Evolutionary conservation across 2,329 filamentous ascomycete genomes (phyloP), one percentile per base, ranked within the genome.

Genomic region (Aurifilum marmelostoma): DNA sequence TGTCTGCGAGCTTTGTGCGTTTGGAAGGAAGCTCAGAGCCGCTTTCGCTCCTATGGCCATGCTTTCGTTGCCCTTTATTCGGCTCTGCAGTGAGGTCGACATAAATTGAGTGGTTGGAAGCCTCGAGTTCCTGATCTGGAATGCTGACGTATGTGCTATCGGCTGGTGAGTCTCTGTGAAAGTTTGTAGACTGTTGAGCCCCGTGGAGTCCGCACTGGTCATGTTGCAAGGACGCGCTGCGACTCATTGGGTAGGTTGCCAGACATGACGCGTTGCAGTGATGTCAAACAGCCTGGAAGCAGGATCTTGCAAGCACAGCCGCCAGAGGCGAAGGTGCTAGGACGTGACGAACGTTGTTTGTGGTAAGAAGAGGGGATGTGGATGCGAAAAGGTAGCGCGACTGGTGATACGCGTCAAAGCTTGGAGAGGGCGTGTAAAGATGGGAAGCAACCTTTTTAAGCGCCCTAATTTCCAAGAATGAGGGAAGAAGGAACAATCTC

Each of bases 91-190:
- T 59, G 54, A 59, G 54, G 14, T 59, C 54, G 16, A n/a, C n/a
- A n/a, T n/a, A n/a, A n/a, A 59, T 58, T 1, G 14, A 24, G 16
- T 29, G 18, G 29, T 21, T 14, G 1, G 12, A 8, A n/a, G 14
- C 4, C 29, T 59, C 12, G 2, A n/a, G 18, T 37, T 1, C 16
- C 6, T 9, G 54, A 6, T 9, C n/a, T 37, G 54, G 18, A 21
- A 2, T 3, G 32, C 2, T 8, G 11, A 1, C 9, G 1, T n/a
- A 1, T 5, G 9, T 2, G 5, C 24, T 11, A 16, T 3, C 1
- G 24, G 16, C 12, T 27, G 24, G n/a, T 11, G 24, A 27, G 24
- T 11, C 0, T 5, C n/a, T 4, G 7, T 14, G 5, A 1, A 12
- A 54, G 24, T 5, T 12, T 54, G 9, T 0, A 16, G 24, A 12